These are phyloP conservation scores for Crassisporium funariophilum DNA, from an alignment of 768 basidiomycete genomes.

Conservation along the genomic window DNA sequence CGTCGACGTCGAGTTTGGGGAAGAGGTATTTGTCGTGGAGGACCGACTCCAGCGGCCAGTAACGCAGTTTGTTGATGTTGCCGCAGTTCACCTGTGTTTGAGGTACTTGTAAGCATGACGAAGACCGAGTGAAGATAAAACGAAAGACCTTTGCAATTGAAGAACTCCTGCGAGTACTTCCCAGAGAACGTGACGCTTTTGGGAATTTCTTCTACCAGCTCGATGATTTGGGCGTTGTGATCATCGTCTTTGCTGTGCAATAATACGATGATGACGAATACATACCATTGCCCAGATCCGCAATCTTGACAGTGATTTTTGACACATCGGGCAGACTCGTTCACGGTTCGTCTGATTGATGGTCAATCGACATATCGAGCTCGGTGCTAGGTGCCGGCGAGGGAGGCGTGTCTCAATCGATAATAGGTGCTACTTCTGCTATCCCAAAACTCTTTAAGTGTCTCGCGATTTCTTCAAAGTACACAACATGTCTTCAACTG, in stretches of 20 bases:
- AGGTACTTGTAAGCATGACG: background rate
- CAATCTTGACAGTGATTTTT: constrained; percentile 97
- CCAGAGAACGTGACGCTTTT: constrained; percentile 82
- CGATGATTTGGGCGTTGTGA: constrained; percentile 97
- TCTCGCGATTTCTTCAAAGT: too few species aligned
- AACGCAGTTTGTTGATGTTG: constrained; percentile 94
- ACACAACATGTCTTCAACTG: too few species aligned
- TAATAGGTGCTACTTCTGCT: too few species aligned
- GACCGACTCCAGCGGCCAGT: constrained; percentile 83
- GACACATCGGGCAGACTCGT: constrained; percentile 23
- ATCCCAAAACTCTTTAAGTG: too few species aligned
- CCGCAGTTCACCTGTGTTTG: constrained; percentile 67
- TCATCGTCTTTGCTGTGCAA: constrained; percentile 89
- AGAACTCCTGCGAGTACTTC: constrained; percentile 93
- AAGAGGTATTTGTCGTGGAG: constrained; percentile 97
- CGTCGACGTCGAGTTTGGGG: constrained; percentile 76
- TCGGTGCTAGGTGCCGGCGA: constrained; percentile 21
- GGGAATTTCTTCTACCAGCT: constrained; percentile 90
- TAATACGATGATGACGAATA: constrained; percentile 25
- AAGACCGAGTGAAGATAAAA: background rate
- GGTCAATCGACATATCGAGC: constrained; percentile 37
- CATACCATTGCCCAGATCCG: constrained; percentile 92
- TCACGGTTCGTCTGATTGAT: constrained; percentile 32
- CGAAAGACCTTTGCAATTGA: constrained; percentile 86
- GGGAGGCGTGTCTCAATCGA: constrained; percentile 18